Base-by-base conservation (phyloP, 257 asterid genomes). In the Rhazya stricta region DNA sequence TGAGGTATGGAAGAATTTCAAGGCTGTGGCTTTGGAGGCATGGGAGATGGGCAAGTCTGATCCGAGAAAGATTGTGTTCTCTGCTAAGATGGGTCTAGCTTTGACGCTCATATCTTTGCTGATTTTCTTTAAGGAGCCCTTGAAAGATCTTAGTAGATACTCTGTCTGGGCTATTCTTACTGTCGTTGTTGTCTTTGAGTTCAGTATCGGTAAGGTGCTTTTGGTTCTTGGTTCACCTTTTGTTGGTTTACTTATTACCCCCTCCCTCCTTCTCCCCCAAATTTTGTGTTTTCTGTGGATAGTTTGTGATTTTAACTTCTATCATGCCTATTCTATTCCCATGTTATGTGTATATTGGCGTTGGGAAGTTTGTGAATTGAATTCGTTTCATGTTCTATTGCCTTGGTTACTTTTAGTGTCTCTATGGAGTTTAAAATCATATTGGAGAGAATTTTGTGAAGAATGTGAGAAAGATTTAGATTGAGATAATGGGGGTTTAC, bases 91-190 rank as follows among this genome's bases (percentile, higher is more conserved):
- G 91, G 97, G 96, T 18, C 75, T 86, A 73, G 96, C 94, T 10
- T 80, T 91, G 76, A 84, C 83, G 82, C 76, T 89, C 19, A 90
- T 89, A 0, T 88, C 97, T 23, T 69, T 87, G 83, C 63, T 87
- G 48, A 83, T 91, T 58, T 91, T 89, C 73, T 86, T 86, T 76
- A 86, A 82, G 65, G 82, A 87, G 72, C 97, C 97, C 1, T 53
- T 84, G 36, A 74, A 75, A 36, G 91, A 91, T 74, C 74, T 87
- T 32, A 79, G 89, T 32, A 82, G 81, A 84, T 86, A 78, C 78
- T 81, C 91, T 19, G 90, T 91, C 4, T 89, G 96, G 97, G 96
- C 92, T 10, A 89, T 91, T 41, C 85, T 89, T 18, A 89, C 94
- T 5, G 97, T 91, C 2, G 85, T 89, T 9, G 97, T 91, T 19